Percentiles rank a stretch among this genome's conserved stretches.
Evolutionary conservation across 306 rosid species (phyloP).

Genomic region (Sicyos baderoa): DNA sequence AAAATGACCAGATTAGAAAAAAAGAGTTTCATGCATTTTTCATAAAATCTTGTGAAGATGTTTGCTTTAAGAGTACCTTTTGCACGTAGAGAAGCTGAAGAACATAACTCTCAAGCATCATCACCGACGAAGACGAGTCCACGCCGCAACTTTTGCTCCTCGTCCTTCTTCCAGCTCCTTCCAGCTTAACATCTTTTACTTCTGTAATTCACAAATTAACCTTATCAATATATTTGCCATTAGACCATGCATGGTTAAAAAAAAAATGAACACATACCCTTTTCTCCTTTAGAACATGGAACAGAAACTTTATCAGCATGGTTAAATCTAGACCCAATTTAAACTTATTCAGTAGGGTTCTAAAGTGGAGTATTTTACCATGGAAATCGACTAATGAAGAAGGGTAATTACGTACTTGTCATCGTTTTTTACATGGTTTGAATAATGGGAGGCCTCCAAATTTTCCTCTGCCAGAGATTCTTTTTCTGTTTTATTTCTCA

Average conservation of each 20-base stretch:
- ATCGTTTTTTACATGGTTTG: conserved; percentile 31
- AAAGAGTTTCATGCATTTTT: conserved; percentile 29
- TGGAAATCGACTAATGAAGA: conserved; percentile 15
- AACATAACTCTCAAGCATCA: conserved; percentile 54
- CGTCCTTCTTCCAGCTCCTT: conserved; percentile 28
- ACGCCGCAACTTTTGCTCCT: conserved; percentile 27
- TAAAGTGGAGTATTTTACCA: conserved; percentile 5
- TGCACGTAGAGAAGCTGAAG: conserved; percentile 68
- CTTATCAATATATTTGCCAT: conserved; percentile 2
- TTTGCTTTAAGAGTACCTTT: conserved; percentile 41
- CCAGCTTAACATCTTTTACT: conserved; percentile 24
- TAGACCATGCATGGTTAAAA: not conserved
- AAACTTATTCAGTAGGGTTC: conserved; percentile 22
- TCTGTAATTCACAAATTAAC: conserved; percentile 28
- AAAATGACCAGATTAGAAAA: not conserved
- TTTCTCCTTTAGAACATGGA: conserved; percentile 28
- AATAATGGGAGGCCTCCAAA: conserved; percentile 28
- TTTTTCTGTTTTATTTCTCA: conserved; percentile 26
- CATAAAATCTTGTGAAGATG: conserved; percentile 30
- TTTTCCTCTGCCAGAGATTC: conserved; percentile 23
- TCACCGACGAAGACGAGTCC: conserved; percentile 44
- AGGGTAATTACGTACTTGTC: conserved; percentile 32
- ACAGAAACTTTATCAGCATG: conserved; percentile 29
- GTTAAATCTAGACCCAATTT: conserved; percentile 34
- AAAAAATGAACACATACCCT: conserved; percentile 34